Evolutionary conservation across 306 rosid genomes (phyloP).

Genomic region (Canavalia gladiata): DNA sequence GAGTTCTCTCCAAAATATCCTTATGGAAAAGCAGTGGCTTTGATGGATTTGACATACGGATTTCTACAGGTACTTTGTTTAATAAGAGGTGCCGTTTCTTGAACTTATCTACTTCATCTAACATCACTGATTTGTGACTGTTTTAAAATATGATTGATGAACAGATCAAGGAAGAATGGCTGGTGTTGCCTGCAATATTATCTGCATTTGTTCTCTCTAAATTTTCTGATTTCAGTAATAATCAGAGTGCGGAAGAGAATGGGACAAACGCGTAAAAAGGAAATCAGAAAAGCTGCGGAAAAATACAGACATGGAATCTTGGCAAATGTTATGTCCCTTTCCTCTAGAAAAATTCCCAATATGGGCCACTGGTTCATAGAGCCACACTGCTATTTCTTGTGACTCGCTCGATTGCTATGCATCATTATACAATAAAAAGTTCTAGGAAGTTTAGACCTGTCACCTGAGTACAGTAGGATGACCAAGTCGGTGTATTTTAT

Average conservation of each 20-base stretch:
- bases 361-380: conserved; percentile 10
- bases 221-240: conserved; percentile 20
- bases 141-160: conserved; percentile 39
- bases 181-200: conserved; percentile 52
- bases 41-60: conserved; percentile 47
- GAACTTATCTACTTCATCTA: not conserved
- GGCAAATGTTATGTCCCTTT: conserved; percentile 8
- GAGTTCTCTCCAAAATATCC: conserved; percentile 53
- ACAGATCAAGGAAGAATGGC: conserved; percentile 64
- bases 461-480: not conserved
- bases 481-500: not conserved
- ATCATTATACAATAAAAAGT: not conserved
- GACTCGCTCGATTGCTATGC: not conserved
- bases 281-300: conserved; percentile 33
- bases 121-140: conserved; percentile 13
- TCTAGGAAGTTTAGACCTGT: not conserved
- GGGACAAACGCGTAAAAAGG: conserved; percentile 2
- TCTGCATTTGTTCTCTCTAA: conserved; percentile 51
- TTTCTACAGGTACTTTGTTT: conserved; percentile 47
- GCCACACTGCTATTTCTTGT: not conserved
- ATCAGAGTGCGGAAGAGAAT: conserved; percentile 21
- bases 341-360: not conserved
- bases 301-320: not conserved
- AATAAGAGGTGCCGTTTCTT: not conserved
- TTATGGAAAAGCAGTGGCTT: conserved; percentile 56